These are phyloP conservation scores for Pseudohalonectria lignicola DNA, from an alignment of 2,329 filamentous ascomycete species.

Conservation along the genomic window DNA sequence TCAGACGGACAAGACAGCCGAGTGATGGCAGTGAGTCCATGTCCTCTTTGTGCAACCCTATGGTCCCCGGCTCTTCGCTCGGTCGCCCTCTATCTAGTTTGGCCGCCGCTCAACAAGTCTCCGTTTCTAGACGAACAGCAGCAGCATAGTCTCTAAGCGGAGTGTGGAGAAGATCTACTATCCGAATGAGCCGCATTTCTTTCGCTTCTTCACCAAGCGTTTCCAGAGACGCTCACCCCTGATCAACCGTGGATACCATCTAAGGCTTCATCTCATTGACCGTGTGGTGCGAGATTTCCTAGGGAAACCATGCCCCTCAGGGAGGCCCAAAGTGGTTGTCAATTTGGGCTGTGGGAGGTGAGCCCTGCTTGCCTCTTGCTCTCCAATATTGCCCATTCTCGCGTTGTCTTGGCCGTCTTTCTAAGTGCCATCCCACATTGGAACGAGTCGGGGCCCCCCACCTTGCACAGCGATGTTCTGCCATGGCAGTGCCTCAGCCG, in stretches of 20 bases:
- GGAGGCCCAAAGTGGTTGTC: constrained; percentile 58
- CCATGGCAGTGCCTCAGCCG: constrained; percentile 72
- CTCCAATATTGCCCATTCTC: no score
- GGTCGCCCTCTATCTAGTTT: no score
- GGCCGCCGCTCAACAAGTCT: no score
- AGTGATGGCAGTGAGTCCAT: no score
- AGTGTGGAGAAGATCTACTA: constrained; percentile 88
- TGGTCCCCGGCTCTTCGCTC: no score
- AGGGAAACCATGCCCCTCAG: constrained; percentile 23
- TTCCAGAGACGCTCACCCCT: constrained; percentile 74
- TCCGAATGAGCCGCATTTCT: constrained; percentile 67
- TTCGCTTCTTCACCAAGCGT: constrained; percentile 78
- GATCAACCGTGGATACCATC: constrained; percentile 83
- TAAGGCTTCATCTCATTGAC: constrained; percentile 76
- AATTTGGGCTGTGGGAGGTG: constrained; percentile 88
- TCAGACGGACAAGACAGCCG: no score
- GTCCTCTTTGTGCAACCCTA: no score
- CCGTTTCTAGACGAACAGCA: constrained; percentile 90
- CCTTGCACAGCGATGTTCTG: constrained; percentile 77
- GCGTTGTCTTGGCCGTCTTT: no score
- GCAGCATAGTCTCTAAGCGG: constrained; percentile 84
- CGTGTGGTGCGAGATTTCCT: constrained; percentile 65
- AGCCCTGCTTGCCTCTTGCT: no score
- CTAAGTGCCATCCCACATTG: no score
- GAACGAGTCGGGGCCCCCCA: no score